Percentiles rank a stretch among this genome's conserved stretches.
phyloP scores from a whole-genome alignment of 2,329 filamentous ascomycete genomes.

The Verticillium isaacii region DNA sequence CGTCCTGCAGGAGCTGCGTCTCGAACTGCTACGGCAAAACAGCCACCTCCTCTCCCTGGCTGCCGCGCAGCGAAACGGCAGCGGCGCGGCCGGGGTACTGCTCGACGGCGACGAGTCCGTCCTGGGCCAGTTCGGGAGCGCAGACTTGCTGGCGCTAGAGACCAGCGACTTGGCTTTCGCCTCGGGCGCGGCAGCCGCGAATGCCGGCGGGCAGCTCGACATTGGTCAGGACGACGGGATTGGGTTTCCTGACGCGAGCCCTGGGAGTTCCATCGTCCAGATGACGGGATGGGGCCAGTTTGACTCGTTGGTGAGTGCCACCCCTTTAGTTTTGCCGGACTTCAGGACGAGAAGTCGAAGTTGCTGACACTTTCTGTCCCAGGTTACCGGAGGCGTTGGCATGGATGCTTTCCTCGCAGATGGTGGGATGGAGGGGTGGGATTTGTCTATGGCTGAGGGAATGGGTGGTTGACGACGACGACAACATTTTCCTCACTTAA shows the following conservation, averaged over 20 bases:
- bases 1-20: slow-evolving; percentile 30
- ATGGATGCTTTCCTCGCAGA: slow-evolving; percentile 1
- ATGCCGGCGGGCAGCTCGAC: background rate
- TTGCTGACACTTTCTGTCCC: background rate
- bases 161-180: background rate
- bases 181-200: background rate
- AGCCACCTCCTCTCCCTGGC: slow-evolving; percentile 8
- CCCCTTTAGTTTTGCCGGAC: background rate
- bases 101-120: background rate
- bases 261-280: slow-evolving; percentile 10
- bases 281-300: slow-evolving; percentile 20
- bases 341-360: background rate
- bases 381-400: background rate
- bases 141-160: background rate
- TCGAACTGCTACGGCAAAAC: slow-evolving; percentile 19
- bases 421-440: background rate
- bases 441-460: background rate
- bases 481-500: no score
- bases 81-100: background rate
- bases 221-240: background rate
- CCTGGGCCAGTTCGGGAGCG: background rate
- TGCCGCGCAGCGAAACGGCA: background rate
- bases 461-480: background rate
- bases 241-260: slow-evolving; percentile 4
- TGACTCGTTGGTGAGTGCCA: slow-evolving; percentile 14